These are phyloP conservation scores for Leptographium flavum DNA, from an alignment of 2,329 filamentous ascomycete species.

Conservation along the genomic window DNA sequence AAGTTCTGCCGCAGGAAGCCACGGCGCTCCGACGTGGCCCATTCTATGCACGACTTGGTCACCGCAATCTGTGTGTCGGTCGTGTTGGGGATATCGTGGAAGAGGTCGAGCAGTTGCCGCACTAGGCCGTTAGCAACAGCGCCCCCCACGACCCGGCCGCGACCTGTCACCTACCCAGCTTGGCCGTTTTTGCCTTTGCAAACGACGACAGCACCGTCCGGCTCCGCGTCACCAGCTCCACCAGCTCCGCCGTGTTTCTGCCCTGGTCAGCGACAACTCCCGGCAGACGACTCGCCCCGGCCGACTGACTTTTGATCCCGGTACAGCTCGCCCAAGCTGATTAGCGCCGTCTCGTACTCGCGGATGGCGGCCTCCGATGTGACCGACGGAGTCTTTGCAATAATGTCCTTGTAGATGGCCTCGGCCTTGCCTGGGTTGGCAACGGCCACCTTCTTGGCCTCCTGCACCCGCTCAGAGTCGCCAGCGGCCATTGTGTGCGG, in stretches of 20 bases:
- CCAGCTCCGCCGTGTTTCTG: conserved; percentile 71
- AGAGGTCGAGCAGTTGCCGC: conserved; percentile 89
- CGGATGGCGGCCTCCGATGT: conserved; percentile 73
- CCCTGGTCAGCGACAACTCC: neutral
- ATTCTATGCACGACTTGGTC: conserved; percentile 98
- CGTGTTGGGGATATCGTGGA: conserved; percentile 85
- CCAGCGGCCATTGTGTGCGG: conserved; percentile 34
- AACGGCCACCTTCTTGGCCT: conserved; percentile 75
- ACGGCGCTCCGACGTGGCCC: conserved; percentile 87
- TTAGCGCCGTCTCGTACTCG: conserved; percentile 81
- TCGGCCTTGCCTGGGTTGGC: conserved; percentile 74
- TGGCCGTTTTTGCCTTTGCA: conserved; percentile 96
- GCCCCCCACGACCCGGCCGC: too few species aligned
- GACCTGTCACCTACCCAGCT: conserved; percentile 56
- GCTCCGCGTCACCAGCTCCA: conserved; percentile 80
- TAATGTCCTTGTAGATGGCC: conserved; percentile 75
- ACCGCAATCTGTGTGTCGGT: conserved; percentile 88
- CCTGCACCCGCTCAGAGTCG: conserved; percentile 57
- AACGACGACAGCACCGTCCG: conserved; percentile 87
- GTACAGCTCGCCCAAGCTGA: conserved; percentile 85
- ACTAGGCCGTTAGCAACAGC: conserved; percentile 39
- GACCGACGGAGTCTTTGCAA: conserved; percentile 69
- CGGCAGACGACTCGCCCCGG: neutral
- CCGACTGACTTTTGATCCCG: conserved; percentile 63
- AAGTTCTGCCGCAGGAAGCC: conserved; percentile 97